Evolutionary conservation across 2,329 filamentous ascomycete genomes (phyloP).

Genomic region (Dothideomycetidae sp.): DNA sequence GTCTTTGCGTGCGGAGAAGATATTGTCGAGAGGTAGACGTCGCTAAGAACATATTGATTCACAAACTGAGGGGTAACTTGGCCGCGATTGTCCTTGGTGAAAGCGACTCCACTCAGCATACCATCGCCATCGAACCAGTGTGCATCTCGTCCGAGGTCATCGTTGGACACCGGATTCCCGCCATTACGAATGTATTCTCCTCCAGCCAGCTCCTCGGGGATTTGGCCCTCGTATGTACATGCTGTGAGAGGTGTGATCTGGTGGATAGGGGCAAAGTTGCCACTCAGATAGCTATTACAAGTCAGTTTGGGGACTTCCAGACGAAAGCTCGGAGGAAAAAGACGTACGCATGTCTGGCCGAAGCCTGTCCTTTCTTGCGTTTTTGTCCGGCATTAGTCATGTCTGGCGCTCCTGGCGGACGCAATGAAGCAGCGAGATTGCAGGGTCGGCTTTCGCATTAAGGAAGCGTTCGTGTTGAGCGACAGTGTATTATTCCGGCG

Average conservation of each 20-base stretch:
- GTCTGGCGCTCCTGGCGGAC: background rate
- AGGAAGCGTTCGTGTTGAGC: background rate
- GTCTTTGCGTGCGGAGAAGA: conserved; percentile 33
- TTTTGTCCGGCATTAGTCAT: conserved; percentile 17
- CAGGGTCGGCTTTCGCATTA: background rate
- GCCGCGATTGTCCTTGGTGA: conserved; percentile 31
- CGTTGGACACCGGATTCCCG: conserved; percentile 50
- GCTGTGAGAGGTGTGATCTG: conserved; percentile 40
- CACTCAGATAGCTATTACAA: conserved; percentile 40
- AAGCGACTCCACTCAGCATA: conserved; percentile 56
- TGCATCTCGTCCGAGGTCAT: conserved; percentile 45
- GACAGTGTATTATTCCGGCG: no score
- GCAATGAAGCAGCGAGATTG: background rate
- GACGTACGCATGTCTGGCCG: conserved; percentile 28
- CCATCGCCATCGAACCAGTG: conserved; percentile 68
- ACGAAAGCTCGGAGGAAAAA: background rate
- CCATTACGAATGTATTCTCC: conserved; percentile 62
- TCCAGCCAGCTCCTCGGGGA: conserved; percentile 51
- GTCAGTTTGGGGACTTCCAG: conserved; percentile 8
- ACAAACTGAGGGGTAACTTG: conserved; percentile 47
- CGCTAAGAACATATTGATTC: conserved; percentile 55
- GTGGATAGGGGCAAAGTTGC: conserved; percentile 56
- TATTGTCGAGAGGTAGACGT: conserved; percentile 44
- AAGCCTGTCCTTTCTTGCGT: conserved; percentile 17
- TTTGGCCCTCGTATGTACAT: conserved; percentile 42